Evolutionary conservation across 2,329 filamentous ascomycete species (phyloP).

Genomic region (Teratosphaeria zuluensis): DNA sequence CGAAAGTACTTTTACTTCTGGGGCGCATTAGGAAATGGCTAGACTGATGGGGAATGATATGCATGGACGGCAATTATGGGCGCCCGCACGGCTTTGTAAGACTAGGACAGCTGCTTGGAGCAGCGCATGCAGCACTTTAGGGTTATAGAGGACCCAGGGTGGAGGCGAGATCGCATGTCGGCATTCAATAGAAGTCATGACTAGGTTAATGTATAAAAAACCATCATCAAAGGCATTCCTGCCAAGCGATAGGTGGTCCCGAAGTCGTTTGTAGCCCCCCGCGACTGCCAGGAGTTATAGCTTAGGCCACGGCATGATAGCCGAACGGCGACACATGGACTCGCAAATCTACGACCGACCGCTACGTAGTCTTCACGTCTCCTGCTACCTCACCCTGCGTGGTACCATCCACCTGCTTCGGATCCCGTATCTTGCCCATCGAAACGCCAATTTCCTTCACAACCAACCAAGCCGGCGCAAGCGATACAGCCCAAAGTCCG

Average conservation of each 20-base stretch:
- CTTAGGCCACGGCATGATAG: too few relatives aligned
- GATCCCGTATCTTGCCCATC: constrained; percentile 8
- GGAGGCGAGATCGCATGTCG: not conserved
- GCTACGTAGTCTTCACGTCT: not conserved
- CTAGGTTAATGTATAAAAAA: not conserved
- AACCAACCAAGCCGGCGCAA: constrained; percentile 59
- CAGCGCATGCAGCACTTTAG: not conserved
- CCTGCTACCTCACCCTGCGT: not conserved
- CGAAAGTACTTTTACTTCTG: not conserved
- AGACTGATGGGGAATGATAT: not conserved
- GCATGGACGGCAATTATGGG: not conserved
- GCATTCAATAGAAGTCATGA: not conserved
- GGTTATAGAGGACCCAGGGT: not conserved
- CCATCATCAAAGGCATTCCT: not conserved
- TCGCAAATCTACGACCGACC: not conserved
- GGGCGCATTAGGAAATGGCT: not conserved
- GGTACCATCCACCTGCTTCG: not conserved
- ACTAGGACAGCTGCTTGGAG: not conserved
- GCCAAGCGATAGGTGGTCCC: too few relatives aligned
- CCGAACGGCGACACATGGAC: too few relatives aligned
- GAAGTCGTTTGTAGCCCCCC: too few relatives aligned
- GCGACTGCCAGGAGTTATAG: too few relatives aligned
- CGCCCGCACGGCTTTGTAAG: not conserved
- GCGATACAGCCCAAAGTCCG: constrained; percentile 53
- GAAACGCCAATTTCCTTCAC: constrained; percentile 44